Base-by-base conservation (phyloP, 1,139 yeast species). In the Pichia sp. region DNA sequence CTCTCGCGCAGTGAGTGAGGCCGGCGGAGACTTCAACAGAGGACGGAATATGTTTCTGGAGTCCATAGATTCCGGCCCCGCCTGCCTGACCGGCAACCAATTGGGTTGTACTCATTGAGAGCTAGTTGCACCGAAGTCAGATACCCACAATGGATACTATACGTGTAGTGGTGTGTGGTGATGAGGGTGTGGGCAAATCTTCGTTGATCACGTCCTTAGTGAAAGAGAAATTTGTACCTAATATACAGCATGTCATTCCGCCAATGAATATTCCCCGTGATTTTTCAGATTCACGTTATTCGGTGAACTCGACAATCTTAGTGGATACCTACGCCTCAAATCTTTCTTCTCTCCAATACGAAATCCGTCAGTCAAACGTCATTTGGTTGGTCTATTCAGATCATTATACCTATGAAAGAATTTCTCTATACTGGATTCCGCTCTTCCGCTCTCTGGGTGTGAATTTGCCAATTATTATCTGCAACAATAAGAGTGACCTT, bases 401-500 rank as follows among this genome's bases (percentile, higher is more conserved):
- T 64, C 96, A 90, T 67, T 95, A 90, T 65, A 90, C 97, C 0
- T 93, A 92, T 66, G 98, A 93, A 67, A 77, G 98, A 53, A 82
- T 93, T 10, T 84, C 96, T 2, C 74, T 92, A 40, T 92, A 90
- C 68, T 93, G 99, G 99, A 85, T 93, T 81, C 95, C 95, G 47
- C 80, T 86, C 74, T 86, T 93, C 65, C 75, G 99, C 58, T 88
- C 96, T 1, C 76, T 90, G 78, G 99, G 99, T 2, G 90, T 93
- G 51, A 93, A 93, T 67, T 69, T 87, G 19, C 99, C 99, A 0
- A 86, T 93, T n/a, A 90, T 93, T 0, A 72, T 93, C 10, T 86
- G 96, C 70, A 93, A 95, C 49, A 93, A 90, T 69, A 90, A 90
- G 66, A 77, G 85, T 32, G 97, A 90, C 61, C 40, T 59, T 3